Percentiles rank a stretch among this genome's conserved stretches.
Evolutionary conservation across 2,329 filamentous ascomycete genomes (phyloP).

Genomic region (Orbilia javanica): DNA sequence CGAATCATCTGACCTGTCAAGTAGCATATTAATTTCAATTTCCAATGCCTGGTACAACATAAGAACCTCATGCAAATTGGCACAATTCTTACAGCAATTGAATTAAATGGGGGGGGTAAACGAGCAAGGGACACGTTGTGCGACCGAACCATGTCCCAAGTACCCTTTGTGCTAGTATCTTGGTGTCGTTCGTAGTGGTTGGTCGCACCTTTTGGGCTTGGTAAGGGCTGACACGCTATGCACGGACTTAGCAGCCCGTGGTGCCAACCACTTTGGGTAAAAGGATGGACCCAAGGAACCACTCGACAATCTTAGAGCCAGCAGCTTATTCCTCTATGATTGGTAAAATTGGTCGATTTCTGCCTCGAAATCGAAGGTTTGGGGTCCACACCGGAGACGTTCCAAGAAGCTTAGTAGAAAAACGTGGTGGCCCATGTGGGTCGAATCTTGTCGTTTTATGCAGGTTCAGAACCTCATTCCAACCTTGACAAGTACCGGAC

Average conservation of each 20-base stretch:
- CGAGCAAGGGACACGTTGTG: constrained; percentile 39
- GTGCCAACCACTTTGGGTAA: constrained; percentile 47
- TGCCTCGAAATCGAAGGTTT: constrained; percentile 42
- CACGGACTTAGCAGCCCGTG: constrained; percentile 53
- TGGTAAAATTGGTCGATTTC: constrained; percentile 47
- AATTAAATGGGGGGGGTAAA: constrained; percentile 39
- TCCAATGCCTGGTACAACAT: constrained; percentile 39
- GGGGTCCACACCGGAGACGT: constrained; percentile 37
- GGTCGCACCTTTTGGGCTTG: constrained; percentile 52
- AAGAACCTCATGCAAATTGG: constrained; percentile 33
- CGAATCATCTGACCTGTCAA: constrained; percentile 51
- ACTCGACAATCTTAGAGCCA: constrained; percentile 49
- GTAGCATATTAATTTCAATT: constrained; percentile 57
- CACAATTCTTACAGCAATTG: constrained; percentile 31
- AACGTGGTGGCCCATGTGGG: constrained; percentile 58
- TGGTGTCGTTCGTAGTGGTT: constrained; percentile 14
- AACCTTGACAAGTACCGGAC: constrained; percentile 41
- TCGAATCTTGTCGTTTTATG: constrained; percentile 49
- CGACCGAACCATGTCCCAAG: constrained; percentile 37
- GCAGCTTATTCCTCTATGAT: constrained; percentile 38
- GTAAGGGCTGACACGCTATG: constrained; percentile 58
- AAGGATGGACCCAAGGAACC: constrained; percentile 49
- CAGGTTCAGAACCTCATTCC: constrained; percentile 45
- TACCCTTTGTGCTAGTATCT: constrained; percentile 26
- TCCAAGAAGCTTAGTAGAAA: constrained; percentile 54